Base-by-base conservation (phyloP, 208 protist species). In the Wallacemonas sp. region DNA sequence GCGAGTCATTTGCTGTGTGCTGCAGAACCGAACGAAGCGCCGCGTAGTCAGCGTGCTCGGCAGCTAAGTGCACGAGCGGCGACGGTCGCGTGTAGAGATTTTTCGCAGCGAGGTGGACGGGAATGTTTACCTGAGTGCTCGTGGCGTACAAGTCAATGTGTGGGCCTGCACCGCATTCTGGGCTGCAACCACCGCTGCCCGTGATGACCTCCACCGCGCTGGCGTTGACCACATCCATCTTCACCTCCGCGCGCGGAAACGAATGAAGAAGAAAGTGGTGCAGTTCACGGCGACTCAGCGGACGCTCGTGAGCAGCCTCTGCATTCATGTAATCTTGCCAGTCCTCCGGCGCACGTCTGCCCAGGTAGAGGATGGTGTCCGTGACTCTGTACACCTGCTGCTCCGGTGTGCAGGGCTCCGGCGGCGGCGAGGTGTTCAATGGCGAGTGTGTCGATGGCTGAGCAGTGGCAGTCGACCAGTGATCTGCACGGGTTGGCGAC, bases 51-150 rank as follows among this genome's bases (percentile, higher is more conserved):
- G 33, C 10, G 15, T 36, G 19, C 21, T 38, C 22, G 1, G 34
- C 33, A 15, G 37, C 54, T 24, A 54, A 30, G 30, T 45, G 36
- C 32, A 52, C 63, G 3, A 72, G 42, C 12, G 78, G 78, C 17
- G 72, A 42, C 22, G 60, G 63, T n/a, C 65, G 68, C 10, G 78
- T 83, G 60, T 79, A 83, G 27, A 83, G 66, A 34, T 79, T 83
- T 6, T 44, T 24, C 48, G 63, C 78, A 12, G 72, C 71, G n/a
- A 50, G 50, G 37, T 27, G 6, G 9, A 55, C 41, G 26, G 38
- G 63, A n/a, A 71, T 27, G 12, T 59, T 42, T 2, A 52, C 39
- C 63, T 83, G 78, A 36, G 73, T 83, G 38, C 68, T 79, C 1
- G 67, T 71, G 0, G 65, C 62, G 42, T 70, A 79, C 52, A 77